These are phyloP conservation scores for Flueggea neowawraea DNA, from an alignment of 441 rosid species.

Conservation along the genomic window DNA sequence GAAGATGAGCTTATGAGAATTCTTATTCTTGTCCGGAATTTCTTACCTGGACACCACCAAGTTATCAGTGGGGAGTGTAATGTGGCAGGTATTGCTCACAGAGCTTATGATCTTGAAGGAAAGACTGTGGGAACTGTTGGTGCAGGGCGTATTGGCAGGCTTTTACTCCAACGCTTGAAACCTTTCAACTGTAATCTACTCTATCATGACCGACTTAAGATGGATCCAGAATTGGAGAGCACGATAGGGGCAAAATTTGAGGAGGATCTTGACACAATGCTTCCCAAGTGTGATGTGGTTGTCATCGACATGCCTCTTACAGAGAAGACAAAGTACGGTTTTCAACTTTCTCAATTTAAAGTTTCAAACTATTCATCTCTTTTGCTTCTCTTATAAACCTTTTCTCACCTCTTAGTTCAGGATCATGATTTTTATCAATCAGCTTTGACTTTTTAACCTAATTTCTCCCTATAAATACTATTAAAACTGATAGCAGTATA, in stretches of 20 bases:
- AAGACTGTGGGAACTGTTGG: slow-evolving; percentile 92
- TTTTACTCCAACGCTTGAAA: slow-evolving; percentile 82
- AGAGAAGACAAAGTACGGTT: slow-evolving; percentile 64
- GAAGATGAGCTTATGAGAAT: slow-evolving; percentile 97
- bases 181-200: slow-evolving; percentile 89
- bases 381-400: background rate
- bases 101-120: slow-evolving; percentile 94
- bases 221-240: slow-evolving; percentile 72
- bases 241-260: slow-evolving; percentile 72
- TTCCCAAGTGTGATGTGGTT: slow-evolving; percentile 76
- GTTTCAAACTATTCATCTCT: background rate
- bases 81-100: slow-evolving; percentile 76
- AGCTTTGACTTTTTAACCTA: too few relatives aligned
- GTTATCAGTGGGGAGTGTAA: slow-evolving; percentile 85
- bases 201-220: slow-evolving; percentile 75
- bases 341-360: background rate
- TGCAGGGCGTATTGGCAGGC: slow-evolving; percentile 87
- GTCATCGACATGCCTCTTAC: slow-evolving; percentile 87
- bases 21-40: slow-evolving; percentile 81
- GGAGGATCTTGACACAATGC: slow-evolving; percentile 80
- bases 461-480: too few relatives aligned
- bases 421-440: too few relatives aligned
- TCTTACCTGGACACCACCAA: slow-evolving; percentile 79
- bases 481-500: too few relatives aligned
- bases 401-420: background rate